A percentile compares a stretch with the other conserved stretches of the same genome.
Conservation (phyloP, 192 early-diverging fungal genomes). For the Neocallimastix lanati region DNA sequence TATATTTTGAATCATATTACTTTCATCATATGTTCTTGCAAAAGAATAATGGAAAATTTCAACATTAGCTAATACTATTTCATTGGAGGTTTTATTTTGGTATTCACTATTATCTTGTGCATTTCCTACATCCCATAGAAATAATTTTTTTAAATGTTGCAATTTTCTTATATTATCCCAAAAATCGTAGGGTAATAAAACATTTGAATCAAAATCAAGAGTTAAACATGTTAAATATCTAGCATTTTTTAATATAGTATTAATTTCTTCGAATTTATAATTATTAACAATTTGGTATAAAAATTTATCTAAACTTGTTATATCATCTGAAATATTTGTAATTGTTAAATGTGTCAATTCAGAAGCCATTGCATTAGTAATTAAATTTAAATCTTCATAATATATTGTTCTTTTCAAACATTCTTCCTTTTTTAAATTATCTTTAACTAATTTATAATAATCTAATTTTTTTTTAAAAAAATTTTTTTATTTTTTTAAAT, state of each 20-base stretch:
- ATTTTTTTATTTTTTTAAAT: not conserved
- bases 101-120: not conserved
- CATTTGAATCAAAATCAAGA: not conserved
- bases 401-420: not conserved
- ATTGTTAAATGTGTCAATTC: not conserved
- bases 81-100: not conserved
- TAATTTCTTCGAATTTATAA: not conserved
- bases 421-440: not conserved
- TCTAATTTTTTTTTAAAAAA: not conserved
- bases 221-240: not conserved
- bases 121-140: not conserved
- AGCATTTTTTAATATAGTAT: not conserved
- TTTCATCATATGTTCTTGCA: not conserved
- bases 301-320: not conserved
- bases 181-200: not conserved
- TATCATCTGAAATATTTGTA: not conserved
- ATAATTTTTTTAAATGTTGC: not conserved
- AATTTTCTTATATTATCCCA: not conserved
- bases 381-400: not conserved
- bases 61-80: not conserved
- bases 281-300: not conserved
- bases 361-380: not conserved
- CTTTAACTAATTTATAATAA: not conserved
- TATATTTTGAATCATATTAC: not conserved
- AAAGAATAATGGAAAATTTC: not conserved